Percentiles rank a stretch among this genome's conserved stretches.
These are phyloP conservation scores for Pouteria campechiana DNA, from an alignment of 179 eudicot genomes.

Conservation along the genomic window DNA sequence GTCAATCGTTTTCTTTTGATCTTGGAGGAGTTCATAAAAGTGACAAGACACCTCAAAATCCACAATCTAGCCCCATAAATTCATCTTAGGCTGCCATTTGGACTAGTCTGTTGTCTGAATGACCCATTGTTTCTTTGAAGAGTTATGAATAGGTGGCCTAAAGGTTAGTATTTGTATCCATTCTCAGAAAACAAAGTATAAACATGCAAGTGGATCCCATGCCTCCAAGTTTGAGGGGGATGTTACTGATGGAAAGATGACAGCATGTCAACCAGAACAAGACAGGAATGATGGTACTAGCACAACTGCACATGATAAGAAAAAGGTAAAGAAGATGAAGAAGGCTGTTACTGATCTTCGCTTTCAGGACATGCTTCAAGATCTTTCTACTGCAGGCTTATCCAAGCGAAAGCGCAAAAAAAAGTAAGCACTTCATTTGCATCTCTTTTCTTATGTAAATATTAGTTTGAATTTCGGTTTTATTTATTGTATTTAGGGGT, in stretches of 20 bases:
- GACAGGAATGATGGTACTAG: constrained; percentile 21
- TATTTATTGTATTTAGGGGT: too few species aligned
- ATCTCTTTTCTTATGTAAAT: too few species aligned
- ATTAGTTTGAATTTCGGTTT: not conserved
- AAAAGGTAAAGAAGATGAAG: constrained; percentile 56
- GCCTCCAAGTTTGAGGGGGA: constrained; percentile 11
- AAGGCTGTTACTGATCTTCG: constrained; percentile 57
- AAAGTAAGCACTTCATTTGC: constrained; percentile 41
- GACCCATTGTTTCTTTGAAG: too few species aligned
- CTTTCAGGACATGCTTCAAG: constrained; percentile 43
- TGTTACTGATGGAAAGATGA: constrained; percentile 8
- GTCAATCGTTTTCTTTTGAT: too few species aligned
- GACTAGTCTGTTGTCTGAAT: too few species aligned
- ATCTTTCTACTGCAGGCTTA: constrained; percentile 33
- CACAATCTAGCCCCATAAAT: too few species aligned
- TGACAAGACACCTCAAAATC: too few species aligned
- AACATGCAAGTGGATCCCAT: constrained; percentile 13
- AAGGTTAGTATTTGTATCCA: not conserved
- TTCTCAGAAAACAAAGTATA: constrained; percentile 33
- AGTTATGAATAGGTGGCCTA: too few species aligned
- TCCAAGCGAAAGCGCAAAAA: constrained; percentile 58
- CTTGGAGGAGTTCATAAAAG: too few species aligned
- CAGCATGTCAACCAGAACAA: constrained; percentile 10
- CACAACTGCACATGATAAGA: constrained; percentile 26
- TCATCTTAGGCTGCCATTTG: too few species aligned